Evolutionary conservation across 495 filamentous ascomycete species (phyloP), one percentile per base, ranked within the genome.

Genomic region (Mytilinidion resinicola): DNA sequence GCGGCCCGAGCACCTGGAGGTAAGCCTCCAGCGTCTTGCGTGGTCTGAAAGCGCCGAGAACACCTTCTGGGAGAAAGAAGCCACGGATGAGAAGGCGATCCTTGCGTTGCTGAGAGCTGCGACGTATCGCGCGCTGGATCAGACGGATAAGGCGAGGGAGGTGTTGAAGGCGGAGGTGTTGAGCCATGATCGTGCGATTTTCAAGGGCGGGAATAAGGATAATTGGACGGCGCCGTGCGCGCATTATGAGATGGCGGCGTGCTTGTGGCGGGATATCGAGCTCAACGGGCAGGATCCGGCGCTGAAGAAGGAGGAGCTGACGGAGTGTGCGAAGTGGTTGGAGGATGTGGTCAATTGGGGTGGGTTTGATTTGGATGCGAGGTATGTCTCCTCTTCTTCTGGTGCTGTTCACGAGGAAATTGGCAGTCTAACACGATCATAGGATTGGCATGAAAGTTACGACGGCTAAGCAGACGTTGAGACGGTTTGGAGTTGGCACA

Each of bases 231-330:
- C 77, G 6, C 89, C 93, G 3, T 81, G 81, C 2, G 93, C 91
- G 15, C 75, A 91, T 65, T 98, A 96, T 70, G 93, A 98, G 67
- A 85, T 91, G 79, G 92, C 89, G 0, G 88, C 86, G 17, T 82
- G 86, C 36, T 70, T 85, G 19, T 98, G 91, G 92, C 79, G 79
- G 71, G 84, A 87, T 65, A 71, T 76, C 17, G 73, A 64, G 46
- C 62, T 25, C 55, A 67, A 51, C 33, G 60, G 15, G 68, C 66
- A 6, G 68, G 69, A 9, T 70, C 74, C 52, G n/a, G 61, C 69
- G 5, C 79, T 80, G 67, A 77, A 77, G 36, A 70, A 73, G 52
- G 72, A 80, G 60, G 78, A 76, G 67, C 76, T 87, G 19, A 71
- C 76, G 12, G 84, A 90, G 64, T 90, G 88, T 69, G 81, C 84